Evolutionary conservation across 2,329 filamentous ascomycete species (phyloP).

Genomic region (Leptoxyphium fumago): DNA sequence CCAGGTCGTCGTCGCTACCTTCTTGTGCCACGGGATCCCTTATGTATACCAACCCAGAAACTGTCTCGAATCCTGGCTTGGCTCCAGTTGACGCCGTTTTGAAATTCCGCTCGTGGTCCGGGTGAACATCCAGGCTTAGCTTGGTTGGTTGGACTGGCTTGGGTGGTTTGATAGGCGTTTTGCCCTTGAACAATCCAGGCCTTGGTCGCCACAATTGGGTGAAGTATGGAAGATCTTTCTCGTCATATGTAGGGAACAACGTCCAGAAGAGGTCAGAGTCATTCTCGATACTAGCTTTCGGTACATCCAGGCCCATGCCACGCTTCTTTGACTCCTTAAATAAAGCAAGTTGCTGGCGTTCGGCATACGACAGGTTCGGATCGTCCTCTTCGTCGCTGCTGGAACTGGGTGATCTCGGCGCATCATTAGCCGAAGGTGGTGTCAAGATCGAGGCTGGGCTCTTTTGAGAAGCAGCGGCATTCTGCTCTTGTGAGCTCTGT

Average conservation of each 20-base stretch:
- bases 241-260: conserved; percentile 68
- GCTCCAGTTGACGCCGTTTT: conserved; percentile 41
- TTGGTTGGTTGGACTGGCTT: conserved; percentile 78
- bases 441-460: conserved; percentile 12
- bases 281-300: conserved; percentile 35
- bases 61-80: conserved; percentile 31
- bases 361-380: background rate
- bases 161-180: conserved; percentile 63
- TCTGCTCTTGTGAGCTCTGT: conserved; percentile 1
- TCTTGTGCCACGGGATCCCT: conserved; percentile 38
- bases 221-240: conserved; percentile 61
- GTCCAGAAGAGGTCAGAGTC: conserved; percentile 63
- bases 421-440: conserved; percentile 11
- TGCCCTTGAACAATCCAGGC: conserved; percentile 61
- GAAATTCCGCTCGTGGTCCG: conserved; percentile 77
- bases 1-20: conserved; percentile 32
- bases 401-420: conserved; percentile 10
- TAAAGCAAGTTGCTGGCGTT: conserved; percentile 13
- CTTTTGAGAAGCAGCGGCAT: conserved; percentile 3
- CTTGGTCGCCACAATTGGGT: conserved; percentile 72
- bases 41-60: conserved; percentile 32
- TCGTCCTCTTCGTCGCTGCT: conserved; percentile 13
- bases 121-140: conserved; percentile 69
- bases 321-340: conserved; percentile 14
- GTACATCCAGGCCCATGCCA: conserved; percentile 12